Evolutionary conservation across 306 rosid genomes (phyloP), one percentile per base, ranked within the genome.

Genomic region (Dryas octopetala): DNA sequence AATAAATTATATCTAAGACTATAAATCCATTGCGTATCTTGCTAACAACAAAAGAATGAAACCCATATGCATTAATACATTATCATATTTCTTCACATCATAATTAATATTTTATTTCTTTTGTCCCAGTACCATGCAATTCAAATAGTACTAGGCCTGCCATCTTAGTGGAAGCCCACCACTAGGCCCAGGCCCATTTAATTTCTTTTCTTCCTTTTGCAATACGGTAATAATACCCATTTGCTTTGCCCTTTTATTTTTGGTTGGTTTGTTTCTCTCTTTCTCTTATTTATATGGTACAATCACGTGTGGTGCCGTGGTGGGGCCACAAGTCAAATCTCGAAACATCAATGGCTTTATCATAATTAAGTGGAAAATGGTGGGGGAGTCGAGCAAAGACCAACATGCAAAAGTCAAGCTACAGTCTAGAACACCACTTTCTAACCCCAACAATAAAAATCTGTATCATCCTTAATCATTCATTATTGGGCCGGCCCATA

Each of bases 401-500:
- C 58, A 13, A 32, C 32, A 67, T 28, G 23, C 60, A 41, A 62
- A 52, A 79, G 83, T 75, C 63, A 77, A 55, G 77, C 68, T 66
- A 75, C 79, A 71, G 77, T 76, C 6, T 48, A 54, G 23, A 45
- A 70, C 71, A 48, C 77, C 80, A 55, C 69, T 53, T 46, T 61
- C 44, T 52, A 44, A 53, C 68, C 77, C 66, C 38, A 49, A 44
- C 23, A 16, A 66, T 50, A 64, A 70, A 73, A 65, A 78, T 76
- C 70, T 83, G 59, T 66, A 75, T 70, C 55, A 32, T 41, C 50
- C 70, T 76, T 81, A 83, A 83, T 85, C 76, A 85, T 80, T 85
- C 78, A 45, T 41, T 44, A 16, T 57, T 82, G 87, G 91, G 87
- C 86, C 88, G 89, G 86, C 81, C 86, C 90, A 82, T 78, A 70